Conservation (phyloP, 2,329 filamentous ascomycete genomes). For the Fusarium haematococcum region DNA sequence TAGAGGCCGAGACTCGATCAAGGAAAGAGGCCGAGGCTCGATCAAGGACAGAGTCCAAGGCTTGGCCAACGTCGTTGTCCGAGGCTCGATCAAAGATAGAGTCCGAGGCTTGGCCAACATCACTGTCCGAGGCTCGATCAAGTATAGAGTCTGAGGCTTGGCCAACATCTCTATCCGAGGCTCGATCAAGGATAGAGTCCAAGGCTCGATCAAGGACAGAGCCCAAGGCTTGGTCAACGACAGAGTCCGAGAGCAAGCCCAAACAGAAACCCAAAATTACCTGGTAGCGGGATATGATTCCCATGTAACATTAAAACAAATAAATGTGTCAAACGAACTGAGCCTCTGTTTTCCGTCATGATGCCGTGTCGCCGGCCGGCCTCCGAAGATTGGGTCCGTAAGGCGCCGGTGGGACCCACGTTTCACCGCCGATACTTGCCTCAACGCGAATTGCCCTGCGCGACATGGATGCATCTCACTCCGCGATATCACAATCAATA, state of each 20-base stretch:
- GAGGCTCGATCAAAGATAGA: no score
- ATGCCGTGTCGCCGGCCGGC: background rate
- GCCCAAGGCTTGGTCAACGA: background rate
- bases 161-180: no score
- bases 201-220: no score
- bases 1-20: background rate
- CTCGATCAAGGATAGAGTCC: background rate
- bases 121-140: no score
- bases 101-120: background rate
- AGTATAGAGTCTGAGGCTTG: background rate
- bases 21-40: no score
- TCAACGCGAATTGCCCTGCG: background rate
- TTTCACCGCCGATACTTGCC: slow-evolving; percentile 19
- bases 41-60: background rate
- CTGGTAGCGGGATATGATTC: slow-evolving; percentile 4
- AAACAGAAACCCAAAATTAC: background rate
- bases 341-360: background rate
- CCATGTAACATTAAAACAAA: background rate
- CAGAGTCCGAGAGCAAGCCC: background rate
- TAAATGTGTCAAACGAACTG: background rate
- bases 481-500: background rate
- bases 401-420: slow-evolving; percentile 10
- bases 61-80: background rate
- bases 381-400: slow-evolving; percentile 18
- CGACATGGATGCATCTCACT: background rate